Percentiles rank a stretch among this genome's conserved stretches.
Evolutionary conservation across 495 filamentous ascomycete species (phyloP).

Genomic region (Annulohypoxylon bovei): DNA sequence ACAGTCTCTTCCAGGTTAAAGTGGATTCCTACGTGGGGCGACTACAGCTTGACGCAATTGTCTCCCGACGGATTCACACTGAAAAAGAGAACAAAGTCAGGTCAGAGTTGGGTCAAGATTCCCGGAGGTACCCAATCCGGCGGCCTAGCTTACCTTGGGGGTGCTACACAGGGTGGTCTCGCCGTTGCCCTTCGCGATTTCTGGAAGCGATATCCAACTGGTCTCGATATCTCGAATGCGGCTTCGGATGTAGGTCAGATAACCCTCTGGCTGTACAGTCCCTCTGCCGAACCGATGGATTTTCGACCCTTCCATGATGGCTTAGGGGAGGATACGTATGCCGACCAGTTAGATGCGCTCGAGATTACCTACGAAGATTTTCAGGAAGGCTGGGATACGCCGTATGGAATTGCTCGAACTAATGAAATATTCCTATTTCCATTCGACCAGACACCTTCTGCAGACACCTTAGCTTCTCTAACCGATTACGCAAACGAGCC

Average conservation of each 20-base stretch:
- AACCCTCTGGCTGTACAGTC: conserved; percentile 63
- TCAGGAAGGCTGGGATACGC: conserved; percentile 57
- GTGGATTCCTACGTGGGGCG: conserved; percentile 60
- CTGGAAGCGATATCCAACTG: conserved; percentile 62
- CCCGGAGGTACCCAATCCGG: conserved; percentile 55
- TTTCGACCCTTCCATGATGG: conserved; percentile 61
- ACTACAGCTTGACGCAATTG: conserved; percentile 58
- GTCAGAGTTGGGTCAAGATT: conserved; percentile 61
- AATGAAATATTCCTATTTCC: conserved; percentile 57
- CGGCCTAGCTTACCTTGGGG: conserved; percentile 60
- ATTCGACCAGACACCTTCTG: conserved; percentile 54
- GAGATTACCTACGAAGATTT: conserved; percentile 67
- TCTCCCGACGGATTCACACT: conserved; percentile 62
- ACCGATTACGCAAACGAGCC: conserved; percentile 49
- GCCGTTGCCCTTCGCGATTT: conserved; percentile 60
- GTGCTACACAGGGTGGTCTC: conserved; percentile 56
- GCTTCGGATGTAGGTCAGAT: conserved; percentile 51
- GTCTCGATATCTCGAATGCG: conserved; percentile 56
- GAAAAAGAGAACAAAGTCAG: conserved; percentile 60
- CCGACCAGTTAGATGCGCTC: conserved; percentile 59
- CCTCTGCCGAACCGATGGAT: conserved; percentile 58
- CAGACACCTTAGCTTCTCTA: conserved; percentile 46
- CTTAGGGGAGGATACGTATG: conserved; percentile 56
- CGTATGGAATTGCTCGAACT: conserved; percentile 59
- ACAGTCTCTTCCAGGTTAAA: conserved; percentile 50